A percentile compares a stretch with the other conserved stretches of the same genome.
Evolutionary conservation across 306 rosid genomes (phyloP).

Genomic region (Arachis hypogaea): DNA sequence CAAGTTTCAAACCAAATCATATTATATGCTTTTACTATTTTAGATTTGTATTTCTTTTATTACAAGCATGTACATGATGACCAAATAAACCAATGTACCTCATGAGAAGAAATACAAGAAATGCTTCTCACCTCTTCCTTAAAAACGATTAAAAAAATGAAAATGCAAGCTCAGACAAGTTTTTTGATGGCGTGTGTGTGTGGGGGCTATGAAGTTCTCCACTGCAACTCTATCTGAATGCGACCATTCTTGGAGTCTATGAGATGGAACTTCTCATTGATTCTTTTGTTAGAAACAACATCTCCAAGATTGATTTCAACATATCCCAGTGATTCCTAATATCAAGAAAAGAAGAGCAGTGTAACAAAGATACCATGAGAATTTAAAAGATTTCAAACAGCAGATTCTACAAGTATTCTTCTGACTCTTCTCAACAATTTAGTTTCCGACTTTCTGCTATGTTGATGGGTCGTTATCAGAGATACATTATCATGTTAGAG

Average conservation of each 20-base stretch:
- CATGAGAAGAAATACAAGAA: constrained; percentile 29
- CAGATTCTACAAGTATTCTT: constrained; percentile 13
- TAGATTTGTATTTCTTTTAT: background rate
- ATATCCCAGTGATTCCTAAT: constrained; percentile 85
- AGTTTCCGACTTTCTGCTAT: no score
- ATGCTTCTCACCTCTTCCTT: constrained; percentile 14
- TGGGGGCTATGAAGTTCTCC: constrained; percentile 62
- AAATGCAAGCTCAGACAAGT: background rate
- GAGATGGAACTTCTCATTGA: constrained; percentile 85
- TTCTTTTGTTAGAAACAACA: constrained; percentile 73
- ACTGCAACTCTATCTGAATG: constrained; percentile 84
- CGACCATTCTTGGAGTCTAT: constrained; percentile 97
- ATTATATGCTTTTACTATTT: constrained; percentile 38
- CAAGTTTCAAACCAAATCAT: constrained; percentile 26
- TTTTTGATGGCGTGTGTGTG: no score
- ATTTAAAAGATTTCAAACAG: no score
- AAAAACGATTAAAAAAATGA: constrained; percentile 11
- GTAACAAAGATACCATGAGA: background rate
- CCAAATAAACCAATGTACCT: constrained; percentile 35
- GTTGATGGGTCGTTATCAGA: no score
- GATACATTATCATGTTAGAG: no score
- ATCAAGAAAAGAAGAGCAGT: constrained; percentile 14
- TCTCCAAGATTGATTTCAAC: constrained; percentile 68
- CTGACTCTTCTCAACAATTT: constrained; percentile 23
- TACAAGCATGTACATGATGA: constrained; percentile 45